These are phyloP conservation scores for Gossypium trilobum DNA, from an alignment of 441 rosid species.

Conservation along the genomic window DNA sequence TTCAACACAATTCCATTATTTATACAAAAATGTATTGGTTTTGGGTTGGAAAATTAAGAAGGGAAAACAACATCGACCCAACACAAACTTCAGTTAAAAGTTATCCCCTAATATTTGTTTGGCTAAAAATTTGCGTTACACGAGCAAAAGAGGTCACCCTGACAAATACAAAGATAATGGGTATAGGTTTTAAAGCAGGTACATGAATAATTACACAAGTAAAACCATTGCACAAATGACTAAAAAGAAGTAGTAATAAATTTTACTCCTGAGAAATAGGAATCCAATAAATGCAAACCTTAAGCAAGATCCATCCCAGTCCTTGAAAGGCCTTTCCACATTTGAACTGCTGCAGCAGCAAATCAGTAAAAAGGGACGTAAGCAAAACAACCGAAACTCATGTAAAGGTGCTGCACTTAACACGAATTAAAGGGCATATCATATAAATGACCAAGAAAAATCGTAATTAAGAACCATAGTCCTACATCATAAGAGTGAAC, in stretches of 20 bases:
- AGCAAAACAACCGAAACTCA: background rate
- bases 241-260: background rate
- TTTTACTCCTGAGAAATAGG: background rate
- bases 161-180: background rate
- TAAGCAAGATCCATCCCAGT: slow-evolving; percentile 27
- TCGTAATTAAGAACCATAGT: background rate
- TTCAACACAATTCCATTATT: background rate
- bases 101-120: background rate
- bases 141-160: background rate
- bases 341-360: slow-evolving; percentile 41
- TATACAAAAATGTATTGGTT: background rate
- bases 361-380: slow-evolving; percentile 9
- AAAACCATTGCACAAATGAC: background rate
- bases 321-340: slow-evolving; percentile 28
- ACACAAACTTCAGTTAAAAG: slow-evolving; percentile 1
- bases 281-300: slow-evolving; percentile 33
- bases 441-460: background rate
- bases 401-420: background rate
- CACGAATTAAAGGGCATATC: background rate
- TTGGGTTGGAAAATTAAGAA: background rate
- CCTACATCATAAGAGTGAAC: background rate
- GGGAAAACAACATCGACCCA: background rate
- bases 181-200: background rate
- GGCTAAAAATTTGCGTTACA: background rate
- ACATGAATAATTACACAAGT: background rate